Evolutionary conservation across 2,329 filamentous ascomycete genomes (phyloP), one percentile per base, ranked within the genome.

Genomic region (Emmonsiellopsis sp.): DNA sequence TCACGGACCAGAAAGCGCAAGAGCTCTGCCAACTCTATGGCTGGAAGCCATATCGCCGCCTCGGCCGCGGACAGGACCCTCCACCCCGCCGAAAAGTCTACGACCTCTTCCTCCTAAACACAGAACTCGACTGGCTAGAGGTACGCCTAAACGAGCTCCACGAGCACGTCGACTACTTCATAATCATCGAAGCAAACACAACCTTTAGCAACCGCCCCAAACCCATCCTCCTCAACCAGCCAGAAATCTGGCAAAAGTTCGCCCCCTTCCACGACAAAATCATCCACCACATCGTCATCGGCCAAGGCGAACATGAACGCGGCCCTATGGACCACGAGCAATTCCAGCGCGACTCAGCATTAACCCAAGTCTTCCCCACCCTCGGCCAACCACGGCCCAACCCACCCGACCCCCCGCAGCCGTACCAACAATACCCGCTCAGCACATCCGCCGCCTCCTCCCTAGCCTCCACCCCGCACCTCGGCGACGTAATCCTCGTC

Each of bases 91-190:
- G 79, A 50, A 81, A 79, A 62, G 70, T 83, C 34, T 83, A 81
- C 64, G 83, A 86, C 62, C 71, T 86, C 1, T 73, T 83, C 60
- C 77, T 84, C 73, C 67, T 85, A 59, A 83, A 82, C 59, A 78
- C 74, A 2, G 83, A 85, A 67, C 72, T 85, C 10, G 82, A 85
- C 67, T 83, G 80, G 75, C 73, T 86, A 42, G 82, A 86, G 64
- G 79, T 86, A 47, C 79, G 81, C 9, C 71, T 86, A 2, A 74
- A 81, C 60, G 79, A 79, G 2, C 74, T 83, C 13, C 77, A 78
- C 54, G 66, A 77, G 40, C 68, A 77, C 42, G 80, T 85, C 55
- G 82, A 86, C 68, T 84, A 83, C 67, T 86, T 84, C 59, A 72
- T 86, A 61, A 75, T 86, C 35, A 75, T 85, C 50, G 83, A 86